A percentile compares a stretch with the other conserved stretches of the same genome.
phyloP scores from a whole-genome alignment of 768 basidiomycete species.

The Pleurotus tuber-regium region DNA sequence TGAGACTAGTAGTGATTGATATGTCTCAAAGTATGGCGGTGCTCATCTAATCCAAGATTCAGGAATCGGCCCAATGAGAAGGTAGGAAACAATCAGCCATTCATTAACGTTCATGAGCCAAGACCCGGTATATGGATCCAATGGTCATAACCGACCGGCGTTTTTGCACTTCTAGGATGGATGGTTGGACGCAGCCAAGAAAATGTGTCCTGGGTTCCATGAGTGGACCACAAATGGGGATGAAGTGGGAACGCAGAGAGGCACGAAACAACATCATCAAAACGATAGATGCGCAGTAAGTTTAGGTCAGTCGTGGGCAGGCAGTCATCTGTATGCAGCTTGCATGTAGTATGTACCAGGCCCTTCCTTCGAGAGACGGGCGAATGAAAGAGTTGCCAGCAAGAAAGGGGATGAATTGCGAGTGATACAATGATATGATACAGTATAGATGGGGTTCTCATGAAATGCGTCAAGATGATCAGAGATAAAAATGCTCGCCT shows the following conservation, averaged over 20 bases:
- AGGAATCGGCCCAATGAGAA: no score
- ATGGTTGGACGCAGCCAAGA: background rate
- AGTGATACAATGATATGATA: slow-evolving; percentile 7
- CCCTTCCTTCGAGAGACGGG: no score
- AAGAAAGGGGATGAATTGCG: background rate
- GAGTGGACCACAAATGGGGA: background rate
- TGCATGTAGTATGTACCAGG: no score
- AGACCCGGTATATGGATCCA: slow-evolving; percentile 3
- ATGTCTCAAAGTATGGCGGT: no score
- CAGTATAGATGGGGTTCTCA: slow-evolving; percentile 4
- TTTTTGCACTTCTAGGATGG: background rate
- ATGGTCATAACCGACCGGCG: slow-evolving; percentile 3
- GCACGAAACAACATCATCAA: no score
- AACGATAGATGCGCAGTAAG: no score
- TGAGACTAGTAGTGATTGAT: no score
- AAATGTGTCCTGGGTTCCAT: background rate
- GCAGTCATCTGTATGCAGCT: no score
- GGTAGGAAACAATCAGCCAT: background rate
- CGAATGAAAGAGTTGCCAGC: no score
- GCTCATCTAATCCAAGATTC: background rate
- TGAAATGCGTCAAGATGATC: slow-evolving; percentile 1
- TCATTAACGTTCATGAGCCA: no score
- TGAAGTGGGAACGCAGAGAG: background rate
- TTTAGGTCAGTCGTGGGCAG: no score
- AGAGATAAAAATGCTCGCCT: background rate